Evolutionary conservation across 2,329 filamentous ascomycete species (phyloP).

Genomic region (Fonsecaea multimorphosa): DNA sequence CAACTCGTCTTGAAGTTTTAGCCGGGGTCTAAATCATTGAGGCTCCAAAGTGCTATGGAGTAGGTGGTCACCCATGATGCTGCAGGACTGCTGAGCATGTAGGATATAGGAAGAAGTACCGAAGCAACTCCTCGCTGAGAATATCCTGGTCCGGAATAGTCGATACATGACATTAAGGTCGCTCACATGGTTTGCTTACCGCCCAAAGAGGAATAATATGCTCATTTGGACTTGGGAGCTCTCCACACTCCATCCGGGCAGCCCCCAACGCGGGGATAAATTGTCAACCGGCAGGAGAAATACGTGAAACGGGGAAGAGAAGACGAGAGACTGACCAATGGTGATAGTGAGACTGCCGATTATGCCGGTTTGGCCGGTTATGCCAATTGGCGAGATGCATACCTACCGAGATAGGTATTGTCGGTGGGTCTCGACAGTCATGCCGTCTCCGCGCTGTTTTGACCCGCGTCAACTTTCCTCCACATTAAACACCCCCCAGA

Average conservation of each 20-base stretch:
- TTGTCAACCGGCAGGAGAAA: background rate
- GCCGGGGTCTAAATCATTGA: background rate
- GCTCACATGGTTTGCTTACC: background rate
- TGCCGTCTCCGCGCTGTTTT: background rate
- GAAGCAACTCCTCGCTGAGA: background rate
- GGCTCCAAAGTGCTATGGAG: background rate
- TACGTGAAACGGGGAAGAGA: background rate
- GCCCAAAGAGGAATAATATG: constrained; percentile 1
- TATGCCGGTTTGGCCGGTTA: background rate
- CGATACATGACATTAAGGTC: background rate
- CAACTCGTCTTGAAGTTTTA: background rate
- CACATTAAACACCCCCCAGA: background rate
- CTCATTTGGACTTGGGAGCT: background rate
- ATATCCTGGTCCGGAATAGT: background rate
- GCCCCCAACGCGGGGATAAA: background rate
- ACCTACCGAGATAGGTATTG: no score
- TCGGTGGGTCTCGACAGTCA: background rate
- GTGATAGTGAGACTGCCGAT: background rate
- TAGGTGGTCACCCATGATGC: background rate
- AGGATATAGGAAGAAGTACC: background rate
- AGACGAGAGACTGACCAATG: background rate
- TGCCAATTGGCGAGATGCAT: background rate
- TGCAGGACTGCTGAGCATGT: background rate
- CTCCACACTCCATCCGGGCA: background rate
- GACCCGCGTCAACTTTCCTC: background rate